A percentile compares a stretch with the other conserved stretches of the same genome.
Evolutionary conservation across 2,329 filamentous ascomycete species (phyloP).

Genomic region (Cladosporium velox): DNA sequence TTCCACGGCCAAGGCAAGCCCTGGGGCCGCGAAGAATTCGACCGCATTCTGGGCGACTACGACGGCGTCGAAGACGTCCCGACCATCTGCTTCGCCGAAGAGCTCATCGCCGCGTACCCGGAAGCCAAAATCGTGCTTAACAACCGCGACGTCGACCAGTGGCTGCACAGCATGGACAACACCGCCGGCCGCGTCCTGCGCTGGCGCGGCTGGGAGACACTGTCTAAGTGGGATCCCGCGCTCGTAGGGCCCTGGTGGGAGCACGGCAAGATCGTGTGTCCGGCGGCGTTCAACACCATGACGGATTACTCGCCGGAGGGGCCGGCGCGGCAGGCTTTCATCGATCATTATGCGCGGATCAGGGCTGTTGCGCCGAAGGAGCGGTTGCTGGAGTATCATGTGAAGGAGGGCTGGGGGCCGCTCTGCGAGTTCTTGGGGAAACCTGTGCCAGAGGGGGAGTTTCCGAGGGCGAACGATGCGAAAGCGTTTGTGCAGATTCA

Average conservation of each 20-base stretch:
- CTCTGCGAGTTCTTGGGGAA: slow-evolving; percentile 13
- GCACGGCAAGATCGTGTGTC: slow-evolving; percentile 22
- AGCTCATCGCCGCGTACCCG: slow-evolving; percentile 28
- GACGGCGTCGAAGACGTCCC: slow-evolving; percentile 35
- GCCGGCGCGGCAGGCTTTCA: slow-evolving; percentile 20
- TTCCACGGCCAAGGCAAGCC: slow-evolving; percentile 23
- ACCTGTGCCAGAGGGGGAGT: slow-evolving; percentile 5
- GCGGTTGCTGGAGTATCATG: slow-evolving; percentile 21
- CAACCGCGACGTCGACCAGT: slow-evolving; percentile 56
- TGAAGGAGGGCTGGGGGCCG: slow-evolving; percentile 19
- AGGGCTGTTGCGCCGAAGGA: slow-evolving; percentile 10
- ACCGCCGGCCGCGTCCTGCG: slow-evolving; percentile 20
- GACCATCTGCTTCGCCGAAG: slow-evolving; percentile 24
- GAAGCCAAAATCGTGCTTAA: slow-evolving; percentile 41
- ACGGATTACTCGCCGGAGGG: slow-evolving; percentile 13
- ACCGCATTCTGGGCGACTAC: slow-evolving; percentile 58
- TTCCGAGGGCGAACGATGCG: slow-evolving; percentile 17
- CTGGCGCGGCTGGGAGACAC: slow-evolving; percentile 23
- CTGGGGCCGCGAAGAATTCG: slow-evolving; percentile 24
- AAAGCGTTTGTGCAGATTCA: slow-evolving; percentile 25
- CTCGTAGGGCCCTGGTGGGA: slow-evolving; percentile 20
- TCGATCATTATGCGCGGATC: slow-evolving; percentile 18
- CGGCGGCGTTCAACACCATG: slow-evolving; percentile 16
- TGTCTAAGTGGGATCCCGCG: slow-evolving; percentile 22
- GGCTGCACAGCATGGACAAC: slow-evolving; percentile 25